Evolutionary conservation across 2,329 filamentous ascomycete species (phyloP).

Genomic region (Xylaria sp.): DNA sequence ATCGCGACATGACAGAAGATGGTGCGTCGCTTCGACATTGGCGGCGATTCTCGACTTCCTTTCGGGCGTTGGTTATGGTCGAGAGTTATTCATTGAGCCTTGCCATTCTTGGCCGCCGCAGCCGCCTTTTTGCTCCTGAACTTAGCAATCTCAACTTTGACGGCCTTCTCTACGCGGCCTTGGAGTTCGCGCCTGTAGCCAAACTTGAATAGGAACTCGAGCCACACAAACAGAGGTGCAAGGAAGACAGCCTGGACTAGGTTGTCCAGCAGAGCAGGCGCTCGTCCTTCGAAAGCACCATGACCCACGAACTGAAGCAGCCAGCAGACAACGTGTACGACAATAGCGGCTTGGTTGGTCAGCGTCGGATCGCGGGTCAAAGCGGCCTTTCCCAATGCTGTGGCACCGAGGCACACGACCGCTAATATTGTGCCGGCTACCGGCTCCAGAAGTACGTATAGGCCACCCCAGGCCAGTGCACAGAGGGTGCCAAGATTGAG

Average conservation of each 20-base stretch:
- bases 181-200: constrained; percentile 92
- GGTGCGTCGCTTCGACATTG: constrained; percentile 20
- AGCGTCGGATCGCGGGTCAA: constrained; percentile 65
- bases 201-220: constrained; percentile 89
- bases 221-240: constrained; percentile 96
- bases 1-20: constrained; percentile 1
- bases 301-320: constrained; percentile 92
- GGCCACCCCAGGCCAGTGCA: constrained; percentile 74
- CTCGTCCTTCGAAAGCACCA: constrained; percentile 85
- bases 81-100: constrained; percentile 58
- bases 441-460: constrained; percentile 94
- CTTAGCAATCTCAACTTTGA: constrained; percentile 80
- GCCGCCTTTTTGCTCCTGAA: constrained; percentile 70
- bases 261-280: constrained; percentile 91
- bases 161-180: constrained; percentile 79
- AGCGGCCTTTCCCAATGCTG: constrained; percentile 80
- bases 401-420: constrained; percentile 78
- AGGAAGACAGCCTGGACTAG: constrained; percentile 90
- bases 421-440: constrained; percentile 85
- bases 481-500: constrained; percentile 74
- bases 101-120: constrained; percentile 57
- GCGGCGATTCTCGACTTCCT: not conserved
- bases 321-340: constrained; percentile 80
- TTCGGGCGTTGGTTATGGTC: not conserved
- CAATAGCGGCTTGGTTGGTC: constrained; percentile 69